Evolutionary conservation across 2,329 filamentous ascomycete species (phyloP), one percentile per base, ranked within the genome.

Genomic region (Cladophialophora psammophila): DNA sequence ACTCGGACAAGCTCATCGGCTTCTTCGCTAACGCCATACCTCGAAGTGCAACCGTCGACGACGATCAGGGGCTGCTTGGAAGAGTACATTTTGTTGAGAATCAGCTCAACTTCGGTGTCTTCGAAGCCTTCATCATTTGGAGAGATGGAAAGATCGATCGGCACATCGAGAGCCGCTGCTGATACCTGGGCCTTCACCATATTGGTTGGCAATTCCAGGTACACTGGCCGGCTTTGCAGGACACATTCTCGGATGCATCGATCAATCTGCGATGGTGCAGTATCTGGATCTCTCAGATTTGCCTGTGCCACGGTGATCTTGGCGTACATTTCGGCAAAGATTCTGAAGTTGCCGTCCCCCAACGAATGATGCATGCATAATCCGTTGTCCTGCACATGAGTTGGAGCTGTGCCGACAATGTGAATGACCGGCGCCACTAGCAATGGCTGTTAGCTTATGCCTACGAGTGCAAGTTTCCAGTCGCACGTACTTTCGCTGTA

Each of bases 151-250:
- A 70, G 63, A 42, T 74, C 65, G 36, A 73, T 67, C 5, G 70
- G 67, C 12, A 35, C 68, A 9, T 64, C 54, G 10, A 73, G 63
- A 5, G 40, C 35, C 3, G 66, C 62, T 8, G 68, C 57, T 9
- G 68, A 57, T 3, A 73, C 70, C 60, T 60, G 66, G 2, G 65
- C 64, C 38, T 66, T 67, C 42, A 72, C 71, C 71, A 72, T 71
- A 48, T 72, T 69, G 45, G 69, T 73, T 2, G 86, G 86, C 4
- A 88, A 71, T 68, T 85, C 82, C 20, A 88, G 81, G 66, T 86
- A 88, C 0, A 86, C 86, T 0, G 86, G 86, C 2, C 84, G 79
- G 64, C 83, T 85, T 42, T 85, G 81, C 55, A 83, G 71, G 38
- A 87, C 75, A 54, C 84, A 86, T 64, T 85, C 80, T 63, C 77